Base-by-base conservation (phyloP, 78 protist species). In the Salpingoeca rosetta region DNA sequence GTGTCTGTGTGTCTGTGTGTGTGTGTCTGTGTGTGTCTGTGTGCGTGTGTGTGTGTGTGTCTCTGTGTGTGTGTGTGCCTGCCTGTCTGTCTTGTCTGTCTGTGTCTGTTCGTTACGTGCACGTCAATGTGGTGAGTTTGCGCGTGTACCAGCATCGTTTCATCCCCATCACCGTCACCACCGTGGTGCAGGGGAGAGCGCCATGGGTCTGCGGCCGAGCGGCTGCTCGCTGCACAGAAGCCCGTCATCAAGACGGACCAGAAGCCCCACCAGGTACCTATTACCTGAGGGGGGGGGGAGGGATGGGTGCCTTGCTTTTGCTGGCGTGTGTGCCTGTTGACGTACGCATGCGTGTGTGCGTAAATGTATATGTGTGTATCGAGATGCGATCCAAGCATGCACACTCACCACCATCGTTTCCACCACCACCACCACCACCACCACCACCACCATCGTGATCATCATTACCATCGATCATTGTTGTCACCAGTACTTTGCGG, bases 221-320 rank as follows among this genome's bases (percentile, higher is more conserved):
- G 88, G 28, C 24, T 85, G 81, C 75, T 85, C 28, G 88, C 88
- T 0, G 76, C 72, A n/a, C 83, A 76, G 44, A 76, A 78, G 76
- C 77, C 88, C 83, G 35, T 44, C 65, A 51, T 51, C 65, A 51
- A 51, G 17, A 22, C 65, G 17, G 31, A 51, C 7, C 65, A 51
- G 17, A 51, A 7, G 7, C 65, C 65, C 7, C 7, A 51, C 65
- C 65, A 51, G 65, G 65, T 51, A 51, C n/a, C n/a, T n/a, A n/a
- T n/a, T n/a, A n/a, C n/a, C n/a, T n/a, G n/a, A n/a, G n/a, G n/a
- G n/a, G n/a, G n/a, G n/a, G n/a, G n/a, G n/a, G n/a, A n/a, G n/a
- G n/a, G n/a, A n/a, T n/a, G n/a, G n/a, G n/a, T n/a, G n/a, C n/a
- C n/a, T n/a, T n/a, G n/a, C n/a, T n/a, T n/a, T n/a, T n/a, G n/a